These are phyloP conservation scores for Clarireedia homoeocarpa DNA, from an alignment of 2,329 filamentous ascomycete species.

Conservation along the genomic window DNA sequence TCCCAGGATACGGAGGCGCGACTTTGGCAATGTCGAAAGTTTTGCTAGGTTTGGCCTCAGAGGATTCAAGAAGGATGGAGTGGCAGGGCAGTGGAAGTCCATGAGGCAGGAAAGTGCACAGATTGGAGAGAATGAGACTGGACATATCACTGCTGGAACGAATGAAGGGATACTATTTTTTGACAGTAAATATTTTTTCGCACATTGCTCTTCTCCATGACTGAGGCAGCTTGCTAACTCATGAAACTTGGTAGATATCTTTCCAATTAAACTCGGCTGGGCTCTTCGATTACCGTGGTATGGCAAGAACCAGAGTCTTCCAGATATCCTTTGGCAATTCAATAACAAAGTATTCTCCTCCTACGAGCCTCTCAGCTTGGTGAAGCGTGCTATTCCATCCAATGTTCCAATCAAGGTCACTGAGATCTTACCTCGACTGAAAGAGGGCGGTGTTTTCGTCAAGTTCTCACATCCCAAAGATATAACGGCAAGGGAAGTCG, in stretches of 20 bases:
- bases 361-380: slow-evolving; percentile 47
- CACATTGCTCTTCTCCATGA: background rate
- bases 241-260: slow-evolving; percentile 55
- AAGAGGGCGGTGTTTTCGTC: slow-evolving; percentile 90
- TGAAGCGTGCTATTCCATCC: slow-evolving; percentile 54
- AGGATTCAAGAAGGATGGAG: slow-evolving; percentile 6
- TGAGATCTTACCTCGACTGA: slow-evolving; percentile 74
- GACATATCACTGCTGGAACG: slow-evolving; percentile 69
- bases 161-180: slow-evolving; percentile 86
- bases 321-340: slow-evolving; percentile 42
- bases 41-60: slow-evolving; percentile 11
- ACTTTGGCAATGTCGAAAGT: slow-evolving; percentile 20
- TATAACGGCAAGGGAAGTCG: slow-evolving; percentile 44
- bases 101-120: slow-evolving; percentile 37
- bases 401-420: slow-evolving; percentile 61
- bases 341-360: slow-evolving; percentile 43
- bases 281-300: slow-evolving; percentile 45
- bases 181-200: slow-evolving; percentile 56
- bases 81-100: slow-evolving; percentile 13
- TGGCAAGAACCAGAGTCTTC: slow-evolving; percentile 34
- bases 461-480: slow-evolving; percentile 58
- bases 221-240: background rate
- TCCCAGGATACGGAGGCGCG: slow-evolving; percentile 11
- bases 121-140: slow-evolving; percentile 57
- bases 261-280: slow-evolving; percentile 69